Conservation (phyloP, 495 filamentous ascomycete genomes). For the Penicillium bialowiezense region DNA sequence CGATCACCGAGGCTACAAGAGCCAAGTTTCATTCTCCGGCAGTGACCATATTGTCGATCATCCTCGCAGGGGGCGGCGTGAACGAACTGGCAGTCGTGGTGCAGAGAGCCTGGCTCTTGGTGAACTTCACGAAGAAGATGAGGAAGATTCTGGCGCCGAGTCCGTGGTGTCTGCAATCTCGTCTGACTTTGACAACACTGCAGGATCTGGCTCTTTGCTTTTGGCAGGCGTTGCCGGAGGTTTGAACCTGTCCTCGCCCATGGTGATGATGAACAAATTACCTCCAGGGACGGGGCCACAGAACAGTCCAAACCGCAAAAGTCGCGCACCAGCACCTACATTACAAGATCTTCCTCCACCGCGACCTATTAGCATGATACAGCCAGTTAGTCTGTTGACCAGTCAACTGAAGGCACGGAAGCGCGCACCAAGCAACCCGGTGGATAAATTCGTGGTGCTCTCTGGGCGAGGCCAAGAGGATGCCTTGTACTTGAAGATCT, state of each 20-base stretch:
- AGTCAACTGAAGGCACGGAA: constrained; percentile 73
- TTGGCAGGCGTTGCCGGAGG: constrained; percentile 48
- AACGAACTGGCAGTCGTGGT: constrained; percentile 54
- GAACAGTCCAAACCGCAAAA: constrained; percentile 55
- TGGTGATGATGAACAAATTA: constrained; percentile 43
- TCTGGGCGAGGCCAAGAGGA: constrained; percentile 82
- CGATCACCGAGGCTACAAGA: constrained; percentile 64
- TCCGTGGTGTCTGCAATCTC: constrained; percentile 63
- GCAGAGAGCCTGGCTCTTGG: constrained; percentile 34
- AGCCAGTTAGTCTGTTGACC: constrained; percentile 72
- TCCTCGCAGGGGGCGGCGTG: constrained; percentile 54
- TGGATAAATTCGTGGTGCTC: constrained; percentile 81
- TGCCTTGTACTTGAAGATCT: constrained; percentile 81
- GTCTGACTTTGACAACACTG: constrained; percentile 66
- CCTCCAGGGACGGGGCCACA: constrained; percentile 37
- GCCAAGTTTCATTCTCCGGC: constrained; percentile 51
- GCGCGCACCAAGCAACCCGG: constrained; percentile 74
- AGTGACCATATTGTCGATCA: constrained; percentile 55
- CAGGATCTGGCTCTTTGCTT: constrained; percentile 56
- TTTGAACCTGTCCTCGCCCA: constrained; percentile 43
- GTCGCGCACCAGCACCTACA: constrained; percentile 55
- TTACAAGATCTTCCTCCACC: constrained; percentile 82
- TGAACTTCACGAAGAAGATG: constrained; percentile 51
- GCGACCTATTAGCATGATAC: constrained; percentile 80
- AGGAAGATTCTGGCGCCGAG: constrained; percentile 57